These are phyloP conservation scores for Kregervanrija fluxuum DNA, from an alignment of 805 yeast genomes.

Conservation along the genomic window DNA sequence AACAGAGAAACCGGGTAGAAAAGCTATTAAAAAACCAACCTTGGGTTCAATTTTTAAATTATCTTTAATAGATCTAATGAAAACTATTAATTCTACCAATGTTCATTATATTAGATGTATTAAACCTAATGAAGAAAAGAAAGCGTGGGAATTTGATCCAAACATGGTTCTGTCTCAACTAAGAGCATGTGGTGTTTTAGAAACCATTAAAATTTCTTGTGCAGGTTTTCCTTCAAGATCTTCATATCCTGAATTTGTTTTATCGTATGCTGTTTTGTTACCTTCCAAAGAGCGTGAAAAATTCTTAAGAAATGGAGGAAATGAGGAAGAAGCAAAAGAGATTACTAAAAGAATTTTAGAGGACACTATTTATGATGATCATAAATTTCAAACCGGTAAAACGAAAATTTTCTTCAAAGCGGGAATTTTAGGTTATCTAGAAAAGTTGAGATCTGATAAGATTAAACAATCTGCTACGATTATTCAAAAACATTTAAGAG, in stretches of 20 bases:
- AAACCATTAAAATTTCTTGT: conserved; percentile 92
- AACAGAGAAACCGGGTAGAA: conserved; percentile 21
- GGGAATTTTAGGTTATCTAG: conserved; percentile 90
- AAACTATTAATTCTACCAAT: conserved; percentile 86
- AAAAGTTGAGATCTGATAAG: conserved; percentile 75
- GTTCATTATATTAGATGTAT: conserved; percentile 97
- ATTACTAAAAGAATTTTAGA: conserved; percentile 64
- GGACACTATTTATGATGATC: conserved; percentile 53
- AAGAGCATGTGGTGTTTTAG: conserved; percentile 97
- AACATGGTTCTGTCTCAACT: conserved; percentile 91
- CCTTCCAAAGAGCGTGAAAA: conserved; percentile 63
- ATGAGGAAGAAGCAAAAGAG: conserved; percentile 49
- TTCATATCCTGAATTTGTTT: conserved; percentile 89
- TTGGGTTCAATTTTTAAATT: conserved; percentile 90
- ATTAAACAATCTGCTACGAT: conserved; percentile 69
- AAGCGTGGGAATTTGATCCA: conserved; percentile 94
- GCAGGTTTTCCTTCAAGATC: conserved; percentile 98
- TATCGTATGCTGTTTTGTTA: conserved; percentile 78
- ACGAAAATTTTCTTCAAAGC: conserved; percentile 94
- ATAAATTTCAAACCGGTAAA: conserved; percentile 82
- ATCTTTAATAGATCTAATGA: conserved; percentile 88
- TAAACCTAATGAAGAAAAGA: conserved; percentile 90
- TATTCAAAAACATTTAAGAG: conserved; percentile 79
- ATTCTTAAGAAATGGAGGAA: conserved; percentile 47
- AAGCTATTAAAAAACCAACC: conserved; percentile 69